phyloP scores from a whole-genome alignment of 805 yeast genomes.

The Spathaspora gorwiae region DNA sequence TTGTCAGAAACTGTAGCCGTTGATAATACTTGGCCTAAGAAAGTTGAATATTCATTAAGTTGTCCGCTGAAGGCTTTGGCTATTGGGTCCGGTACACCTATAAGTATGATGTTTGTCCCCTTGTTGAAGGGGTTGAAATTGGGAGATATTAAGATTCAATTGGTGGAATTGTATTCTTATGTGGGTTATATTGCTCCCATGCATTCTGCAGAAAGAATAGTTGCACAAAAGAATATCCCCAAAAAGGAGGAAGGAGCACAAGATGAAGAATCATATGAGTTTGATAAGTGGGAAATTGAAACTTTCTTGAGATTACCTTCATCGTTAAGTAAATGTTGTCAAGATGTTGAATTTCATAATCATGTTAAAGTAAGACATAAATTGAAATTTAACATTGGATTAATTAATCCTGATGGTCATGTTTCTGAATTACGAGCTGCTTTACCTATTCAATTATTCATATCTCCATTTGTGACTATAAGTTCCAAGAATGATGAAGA shows the following conservation, averaged over 20 bases:
- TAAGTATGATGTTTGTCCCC: conserved; percentile 72
- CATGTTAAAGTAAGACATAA: conserved; percentile 85
- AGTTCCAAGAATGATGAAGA: conserved; percentile 23
- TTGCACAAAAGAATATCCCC: conserved; percentile 44
- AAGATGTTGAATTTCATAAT: conserved; percentile 72
- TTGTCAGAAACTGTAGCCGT: conserved; percentile 88
- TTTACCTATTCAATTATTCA: conserved; percentile 71
- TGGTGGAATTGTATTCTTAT: conserved; percentile 64
- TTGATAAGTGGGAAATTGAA: conserved; percentile 68
- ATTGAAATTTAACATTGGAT: conserved; percentile 71
- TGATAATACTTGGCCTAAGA: conserved; percentile 92
- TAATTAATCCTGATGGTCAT: conserved; percentile 88
- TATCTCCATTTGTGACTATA: conserved; percentile 77
- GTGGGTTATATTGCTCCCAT: conserved; percentile 56
- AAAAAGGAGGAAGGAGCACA: conserved; percentile 39
- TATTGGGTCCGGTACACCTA: conserved; percentile 73
- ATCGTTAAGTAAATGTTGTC: conserved; percentile 71
- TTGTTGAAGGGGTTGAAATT: conserved; percentile 72
- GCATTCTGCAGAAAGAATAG: conserved; percentile 57
- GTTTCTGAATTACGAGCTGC: conserved; percentile 89
- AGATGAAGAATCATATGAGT: conserved; percentile 30
- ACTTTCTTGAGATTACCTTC: conserved; percentile 64
- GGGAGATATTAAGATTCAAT: conserved; percentile 65
- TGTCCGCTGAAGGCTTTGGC: conserved; percentile 88
- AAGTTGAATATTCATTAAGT: conserved; percentile 83